Percentiles rank a stretch among this genome's conserved stretches.
Conservation (phyloP, 345 rosid species). For the Pistacia integerrima region DNA sequence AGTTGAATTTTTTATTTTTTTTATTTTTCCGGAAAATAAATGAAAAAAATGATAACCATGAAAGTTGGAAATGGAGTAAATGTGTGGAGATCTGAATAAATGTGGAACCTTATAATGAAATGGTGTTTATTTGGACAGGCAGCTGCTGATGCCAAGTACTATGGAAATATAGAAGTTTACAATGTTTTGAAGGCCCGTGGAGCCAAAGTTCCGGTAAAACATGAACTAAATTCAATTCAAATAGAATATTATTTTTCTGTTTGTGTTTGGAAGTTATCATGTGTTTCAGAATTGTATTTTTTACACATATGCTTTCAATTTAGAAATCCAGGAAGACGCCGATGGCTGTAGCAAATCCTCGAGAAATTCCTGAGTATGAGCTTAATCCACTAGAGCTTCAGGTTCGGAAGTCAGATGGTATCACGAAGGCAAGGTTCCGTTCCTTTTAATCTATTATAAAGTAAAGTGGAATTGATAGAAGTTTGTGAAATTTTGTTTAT, state of each 20-base stretch:
- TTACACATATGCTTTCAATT: constrained; percentile 16
- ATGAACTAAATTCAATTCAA: neutral
- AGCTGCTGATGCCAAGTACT: constrained; percentile 88
- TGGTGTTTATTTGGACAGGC: constrained; percentile 50
- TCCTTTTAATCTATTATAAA: neutral
- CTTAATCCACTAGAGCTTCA: constrained; percentile 93
- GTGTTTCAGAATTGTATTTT: constrained; percentile 14
- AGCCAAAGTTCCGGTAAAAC: constrained; percentile 77
- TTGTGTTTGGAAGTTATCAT: constrained; percentile 3
- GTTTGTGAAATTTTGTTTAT: too few relatives aligned
- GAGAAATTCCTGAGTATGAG: constrained; percentile 94
- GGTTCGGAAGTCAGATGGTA: constrained; percentile 81
- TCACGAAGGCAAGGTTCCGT: constrained; percentile 60
- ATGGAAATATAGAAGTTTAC: constrained; percentile 79
- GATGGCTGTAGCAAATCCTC: constrained; percentile 86
- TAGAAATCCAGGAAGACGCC: constrained; percentile 97
- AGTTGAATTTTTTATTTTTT: too few relatives aligned
- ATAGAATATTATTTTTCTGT: neutral
- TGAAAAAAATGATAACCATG: too few relatives aligned
- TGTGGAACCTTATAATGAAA: neutral
- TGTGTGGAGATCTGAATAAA: neutral
- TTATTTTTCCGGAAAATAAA: too few relatives aligned
- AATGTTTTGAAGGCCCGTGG: constrained; percentile 89
- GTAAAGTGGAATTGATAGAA: too few relatives aligned
- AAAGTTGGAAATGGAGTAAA: too few relatives aligned